phyloP scores from a whole-genome alignment of 108 stramenopile species.

The Cyclostephanos tholiformis region DNA sequence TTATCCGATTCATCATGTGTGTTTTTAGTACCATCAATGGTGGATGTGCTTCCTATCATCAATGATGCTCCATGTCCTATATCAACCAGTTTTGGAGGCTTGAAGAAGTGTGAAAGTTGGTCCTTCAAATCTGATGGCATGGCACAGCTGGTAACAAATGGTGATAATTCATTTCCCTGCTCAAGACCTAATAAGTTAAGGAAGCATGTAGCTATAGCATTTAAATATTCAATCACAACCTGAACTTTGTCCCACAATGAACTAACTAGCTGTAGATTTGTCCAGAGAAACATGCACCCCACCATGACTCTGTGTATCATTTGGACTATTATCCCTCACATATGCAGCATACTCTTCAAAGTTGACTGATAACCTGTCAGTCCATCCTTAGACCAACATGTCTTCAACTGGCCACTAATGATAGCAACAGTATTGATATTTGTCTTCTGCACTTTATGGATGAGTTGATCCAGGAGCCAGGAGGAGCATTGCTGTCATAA shows the following conservation, averaged over 20 bases:
- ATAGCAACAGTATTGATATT: slow-evolving; percentile 26
- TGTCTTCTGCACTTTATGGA: neutral
- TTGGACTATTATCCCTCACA: slow-evolving; percentile 3
- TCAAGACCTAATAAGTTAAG: slow-evolving; percentile 22
- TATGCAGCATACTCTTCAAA: slow-evolving; percentile 5
- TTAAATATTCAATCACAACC: slow-evolving; percentile 10
- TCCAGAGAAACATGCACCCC: neutral
- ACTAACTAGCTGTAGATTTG: slow-evolving; percentile 5
- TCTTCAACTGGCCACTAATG: slow-evolving; percentile 13
- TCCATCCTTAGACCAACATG: slow-evolving; percentile 3
- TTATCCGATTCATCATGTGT: neutral
- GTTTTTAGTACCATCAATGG: neutral
- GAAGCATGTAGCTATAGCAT: slow-evolving; percentile 2
- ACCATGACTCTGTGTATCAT: neutral
- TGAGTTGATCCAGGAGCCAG: neutral
- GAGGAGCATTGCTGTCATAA: no score
- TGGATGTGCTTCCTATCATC: neutral
- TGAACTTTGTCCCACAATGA: slow-evolving; percentile 27
- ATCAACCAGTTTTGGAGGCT: slow-evolving; percentile 1
- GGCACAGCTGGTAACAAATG: neutral
- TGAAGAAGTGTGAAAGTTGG: neutral
- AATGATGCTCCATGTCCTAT: neutral
- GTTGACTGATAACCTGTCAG: slow-evolving; percentile 21
- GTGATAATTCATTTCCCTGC: slow-evolving; percentile 21
- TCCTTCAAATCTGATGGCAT: neutral